Base-by-base conservation (phyloP, 148 eudicot genomes). In the Rhododendron williamsianum region DNA sequence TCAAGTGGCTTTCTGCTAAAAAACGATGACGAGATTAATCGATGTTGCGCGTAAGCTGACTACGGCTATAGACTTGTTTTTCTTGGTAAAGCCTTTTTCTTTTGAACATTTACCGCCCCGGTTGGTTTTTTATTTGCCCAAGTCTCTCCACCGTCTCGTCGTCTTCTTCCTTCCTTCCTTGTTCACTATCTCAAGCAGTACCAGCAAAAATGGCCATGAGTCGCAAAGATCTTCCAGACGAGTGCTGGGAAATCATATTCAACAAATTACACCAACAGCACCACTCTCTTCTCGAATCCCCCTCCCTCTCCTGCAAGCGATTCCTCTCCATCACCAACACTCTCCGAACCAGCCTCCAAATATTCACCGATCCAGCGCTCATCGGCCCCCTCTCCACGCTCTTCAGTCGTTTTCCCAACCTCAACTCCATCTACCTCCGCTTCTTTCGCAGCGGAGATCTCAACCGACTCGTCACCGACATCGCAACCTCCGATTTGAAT, bases 171-270 rank as follows among this genome's bases (percentile, higher is more conserved):
- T 6, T 41, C 43, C 43, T 41, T 5, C 43, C 43, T 41, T 5
- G 43, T 6, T 41, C 43, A 41, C 7, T 33, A 33, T 33, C 35
- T 33, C 2, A 33, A 33, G 35, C 35, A 33, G 35, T 33, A 33
- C 1, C 2, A 33, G 35, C 67, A 60, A 60, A 7, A 8, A 83
- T 87, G 63, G 80, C 77, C 56, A 30, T 11, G 36, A 23, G 58
- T 12, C 54, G 63, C 74, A 82, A 82, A 84, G 86, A 89, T 76
- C 78, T 86, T 71, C 96, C 96, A 43, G 93, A 90, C 74, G 96
- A 94, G 86, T 91, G 92, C 86, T 94, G 96, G 96, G 96, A 91
- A 27, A 88, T 89, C 83, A 94, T 93, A 19, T 81, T 92, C 46
- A 86, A 91, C 76, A 36, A 86, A 0, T 79, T 91, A 13, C 86